Evolutionary conservation across 805 yeast genomes (phyloP), one percentile per base, ranked within the genome.

Genomic region (Candida odintsovae): DNA sequence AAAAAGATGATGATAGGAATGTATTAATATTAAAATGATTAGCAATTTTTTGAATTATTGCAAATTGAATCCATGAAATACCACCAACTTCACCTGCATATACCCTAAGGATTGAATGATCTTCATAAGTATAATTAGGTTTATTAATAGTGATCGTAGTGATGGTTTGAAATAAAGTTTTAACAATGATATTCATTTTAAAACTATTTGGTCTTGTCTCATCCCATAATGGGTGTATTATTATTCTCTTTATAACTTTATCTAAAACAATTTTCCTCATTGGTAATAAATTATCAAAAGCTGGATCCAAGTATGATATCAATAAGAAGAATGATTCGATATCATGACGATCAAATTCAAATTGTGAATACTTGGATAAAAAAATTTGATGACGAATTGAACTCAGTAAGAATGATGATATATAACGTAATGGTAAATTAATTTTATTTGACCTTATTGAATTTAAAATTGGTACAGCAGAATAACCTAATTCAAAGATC

Each of bases 241-340:
- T 35, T 9, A 53, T 41, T n/a, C 25, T 38, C 10, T n/a, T 3
- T 3, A 47, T 38, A 2, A 48, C 43, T 6, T 40, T 29, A 1
- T 47, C 38, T 1, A 54, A n/a, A 1, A 46, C 41, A 3, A 16
- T 21, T 1, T 44, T 38, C 40, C 63, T 50, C 25, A 31, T 49
- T 7, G 52, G 53, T 3, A 52, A 23, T 11, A 59, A 29, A 8
- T 40, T 28, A 43, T 57, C 59, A 39, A 50, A 57, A 12, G 53
- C 55, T 11, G 53, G 43, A 33, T 59, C 63, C 5, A 56, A 25
- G n/a, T 39, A 37, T 31, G 50, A 43, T 20, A 53, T 9, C 2
- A 41, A 19, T 8, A 47, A 26, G 10, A 42, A 49, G 10, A 50
- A 42, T 2, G 45, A 50, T 40, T 58, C 63, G 4, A 42, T 23